Evolutionary conservation across 2,329 filamentous ascomycete species (phyloP).

Genomic region (Phialophora macrospora): DNA sequence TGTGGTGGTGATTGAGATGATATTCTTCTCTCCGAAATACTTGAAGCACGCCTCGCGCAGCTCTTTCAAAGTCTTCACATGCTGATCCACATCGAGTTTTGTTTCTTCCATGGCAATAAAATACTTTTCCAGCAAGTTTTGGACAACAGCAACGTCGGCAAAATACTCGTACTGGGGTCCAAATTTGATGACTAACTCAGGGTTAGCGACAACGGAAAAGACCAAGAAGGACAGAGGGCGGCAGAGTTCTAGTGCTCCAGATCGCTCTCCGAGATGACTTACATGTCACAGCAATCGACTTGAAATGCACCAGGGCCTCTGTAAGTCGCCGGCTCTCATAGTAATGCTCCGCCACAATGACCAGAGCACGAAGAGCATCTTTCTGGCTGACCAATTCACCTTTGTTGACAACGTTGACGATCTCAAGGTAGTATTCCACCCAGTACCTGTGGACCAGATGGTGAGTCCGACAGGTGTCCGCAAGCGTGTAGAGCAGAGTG

Average conservation of each 20-base stretch:
- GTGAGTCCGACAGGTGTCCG: slow-evolving; percentile 41
- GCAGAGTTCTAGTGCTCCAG: background rate
- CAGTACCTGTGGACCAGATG: slow-evolving; percentile 19
- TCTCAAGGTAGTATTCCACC: slow-evolving; percentile 30
- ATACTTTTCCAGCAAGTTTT: slow-evolving; percentile 46
- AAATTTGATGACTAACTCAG: slow-evolving; percentile 39
- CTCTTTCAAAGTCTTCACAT: slow-evolving; percentile 46
- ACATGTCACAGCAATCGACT: slow-evolving; percentile 46
- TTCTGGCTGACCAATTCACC: slow-evolving; percentile 43
- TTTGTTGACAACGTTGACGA: slow-evolving; percentile 43
- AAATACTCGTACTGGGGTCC: slow-evolving; percentile 45
- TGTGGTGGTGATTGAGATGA: slow-evolving; percentile 39
- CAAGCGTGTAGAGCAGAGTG: slow-evolving; percentile 47
- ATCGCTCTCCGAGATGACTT: background rate
- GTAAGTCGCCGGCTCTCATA: slow-evolving; percentile 47
- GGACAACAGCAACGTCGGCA: slow-evolving; percentile 44
- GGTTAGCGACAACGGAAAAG: background rate
- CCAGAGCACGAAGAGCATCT: slow-evolving; percentile 48
- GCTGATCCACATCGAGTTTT: slow-evolving; percentile 41
- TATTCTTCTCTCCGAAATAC: slow-evolving; percentile 44
- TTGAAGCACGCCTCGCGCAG: slow-evolving; percentile 45
- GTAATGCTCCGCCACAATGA: slow-evolving; percentile 47
- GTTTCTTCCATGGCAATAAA: slow-evolving; percentile 45
- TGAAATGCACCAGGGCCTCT: slow-evolving; percentile 46
- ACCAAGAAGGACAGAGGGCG: background rate